These are phyloP conservation scores for Furcasterigmium sp. DNA, from an alignment of 2,329 filamentous ascomycete species.

Conservation along the genomic window DNA sequence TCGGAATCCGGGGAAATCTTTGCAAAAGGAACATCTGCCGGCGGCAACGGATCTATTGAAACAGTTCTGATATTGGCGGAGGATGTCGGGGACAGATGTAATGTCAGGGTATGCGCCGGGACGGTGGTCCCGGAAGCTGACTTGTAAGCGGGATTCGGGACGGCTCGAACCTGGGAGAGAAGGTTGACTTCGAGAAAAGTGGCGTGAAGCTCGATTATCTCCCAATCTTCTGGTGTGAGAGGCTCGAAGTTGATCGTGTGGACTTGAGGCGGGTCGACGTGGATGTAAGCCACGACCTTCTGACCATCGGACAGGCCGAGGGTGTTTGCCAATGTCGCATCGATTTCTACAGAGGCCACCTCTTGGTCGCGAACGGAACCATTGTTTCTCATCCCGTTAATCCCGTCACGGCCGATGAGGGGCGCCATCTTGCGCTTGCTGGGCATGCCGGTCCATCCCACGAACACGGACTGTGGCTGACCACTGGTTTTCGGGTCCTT, in stretches of 20 bases:
- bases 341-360: conserved; percentile 73
- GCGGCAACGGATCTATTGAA: conserved; percentile 70
- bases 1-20: conserved; percentile 94
- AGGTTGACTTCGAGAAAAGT: conserved; percentile 94
- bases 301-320: conserved; percentile 77
- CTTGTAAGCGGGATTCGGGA: conserved; percentile 76
- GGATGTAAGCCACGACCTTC: conserved; percentile 66
- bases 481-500: conserved; percentile 40
- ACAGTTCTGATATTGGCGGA: conserved; percentile 87
- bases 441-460: conserved; percentile 97
- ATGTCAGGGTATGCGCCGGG: conserved; percentile 71
- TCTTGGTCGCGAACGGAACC: conserved; percentile 67
- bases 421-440: conserved; percentile 78
- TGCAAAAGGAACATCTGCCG: conserved; percentile 69
- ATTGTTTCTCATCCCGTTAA: conserved; percentile 53
- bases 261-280: conserved; percentile 84
- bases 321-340: conserved; percentile 74
- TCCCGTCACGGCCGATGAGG: conserved; percentile 68
- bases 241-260: conserved; percentile 97
- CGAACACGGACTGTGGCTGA: conserved; percentile 62
- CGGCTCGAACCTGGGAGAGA: conserved; percentile 82
- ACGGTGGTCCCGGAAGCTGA: conserved; percentile 44
- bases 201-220: conserved; percentile 96
- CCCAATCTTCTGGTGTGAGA: conserved; percentile 92
- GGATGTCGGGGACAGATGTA: conserved; percentile 92